A percentile compares a stretch with the other conserved stretches of the same genome.
Evolutionary conservation across 345 rosid genomes (phyloP).

Genomic region (Adansonia digitata): DNA sequence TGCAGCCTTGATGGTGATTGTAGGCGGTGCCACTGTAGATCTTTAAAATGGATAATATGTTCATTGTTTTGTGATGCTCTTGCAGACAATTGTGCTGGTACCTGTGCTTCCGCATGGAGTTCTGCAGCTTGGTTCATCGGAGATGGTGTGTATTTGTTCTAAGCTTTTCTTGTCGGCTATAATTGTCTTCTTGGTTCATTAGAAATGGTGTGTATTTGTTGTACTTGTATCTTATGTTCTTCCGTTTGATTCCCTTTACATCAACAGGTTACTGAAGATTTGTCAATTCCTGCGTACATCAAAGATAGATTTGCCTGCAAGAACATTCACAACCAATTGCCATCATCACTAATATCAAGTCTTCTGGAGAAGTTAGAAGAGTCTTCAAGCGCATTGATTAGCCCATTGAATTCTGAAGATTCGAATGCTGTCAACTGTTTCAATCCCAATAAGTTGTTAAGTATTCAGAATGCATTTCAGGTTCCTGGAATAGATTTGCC

Average conservation of each 20-base stretch:
- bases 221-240: neutral
- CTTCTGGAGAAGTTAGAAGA: constrained; percentile 23
- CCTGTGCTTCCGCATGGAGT: constrained; percentile 61
- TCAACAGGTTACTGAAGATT: constrained; percentile 50
- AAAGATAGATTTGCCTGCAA: constrained; percentile 32
- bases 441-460: too few relatives aligned
- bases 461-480: neutral
- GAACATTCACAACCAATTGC: constrained; percentile 14
- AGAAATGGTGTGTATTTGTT: constrained; percentile 35
- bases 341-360: constrained; percentile 10
- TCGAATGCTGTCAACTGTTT: neutral
- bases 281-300: constrained; percentile 25
- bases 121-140: constrained; percentile 50
- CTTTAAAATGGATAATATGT: constrained; percentile 16
- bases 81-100: constrained; percentile 48
- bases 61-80: constrained; percentile 18
- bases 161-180: neutral
- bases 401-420: constrained; percentile 18
- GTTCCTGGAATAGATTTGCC: neutral
- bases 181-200: constrained; percentile 36
- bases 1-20: neutral
- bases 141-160: constrained; percentile 35
- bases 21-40: neutral
- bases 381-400: constrained; percentile 10
- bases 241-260: neutral